Evolutionary conservation across 441 rosid genomes (phyloP).

Genomic region (Populus hybrid): DNA sequence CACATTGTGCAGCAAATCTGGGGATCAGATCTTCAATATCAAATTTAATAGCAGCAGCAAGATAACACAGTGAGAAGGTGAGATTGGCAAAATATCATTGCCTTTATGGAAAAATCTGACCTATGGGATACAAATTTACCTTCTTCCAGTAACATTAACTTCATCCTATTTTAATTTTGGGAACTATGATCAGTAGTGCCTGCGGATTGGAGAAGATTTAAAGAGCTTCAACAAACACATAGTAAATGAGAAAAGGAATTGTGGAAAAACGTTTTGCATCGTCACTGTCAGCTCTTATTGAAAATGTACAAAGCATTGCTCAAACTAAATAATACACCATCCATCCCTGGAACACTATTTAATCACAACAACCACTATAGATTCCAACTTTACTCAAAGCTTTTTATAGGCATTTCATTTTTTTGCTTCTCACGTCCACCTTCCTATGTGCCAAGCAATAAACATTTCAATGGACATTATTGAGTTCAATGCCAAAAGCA

Average conservation of each 20-base stretch:
- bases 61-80: neutral
- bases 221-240: neutral
- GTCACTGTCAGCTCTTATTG: neutral
- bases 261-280: neutral
- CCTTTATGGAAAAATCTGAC: neutral
- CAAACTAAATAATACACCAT: neutral
- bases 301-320: neutral
- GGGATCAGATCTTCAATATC: too few species aligned
- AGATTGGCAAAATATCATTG: neutral
- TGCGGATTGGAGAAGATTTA: neutral
- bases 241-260: neutral
- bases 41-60: neutral
- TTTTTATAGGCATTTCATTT: constrained; percentile 20
- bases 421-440: constrained; percentile 12
- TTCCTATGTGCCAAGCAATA: constrained; percentile 1
- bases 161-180: too few species aligned
- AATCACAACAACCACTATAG: neutral
- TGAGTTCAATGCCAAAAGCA: constrained; percentile 1
- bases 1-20: too few species aligned
- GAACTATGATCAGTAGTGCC: neutral
- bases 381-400: neutral
- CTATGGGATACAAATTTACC: neutral
- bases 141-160: neutral
- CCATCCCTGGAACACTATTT: neutral
- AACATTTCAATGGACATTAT: constrained; percentile 14